Evolutionary conservation across 1,284 basidiomycete genomes (phyloP), one percentile per base, ranked within the genome.

Genomic region (Retiboletus flavoniger): DNA sequence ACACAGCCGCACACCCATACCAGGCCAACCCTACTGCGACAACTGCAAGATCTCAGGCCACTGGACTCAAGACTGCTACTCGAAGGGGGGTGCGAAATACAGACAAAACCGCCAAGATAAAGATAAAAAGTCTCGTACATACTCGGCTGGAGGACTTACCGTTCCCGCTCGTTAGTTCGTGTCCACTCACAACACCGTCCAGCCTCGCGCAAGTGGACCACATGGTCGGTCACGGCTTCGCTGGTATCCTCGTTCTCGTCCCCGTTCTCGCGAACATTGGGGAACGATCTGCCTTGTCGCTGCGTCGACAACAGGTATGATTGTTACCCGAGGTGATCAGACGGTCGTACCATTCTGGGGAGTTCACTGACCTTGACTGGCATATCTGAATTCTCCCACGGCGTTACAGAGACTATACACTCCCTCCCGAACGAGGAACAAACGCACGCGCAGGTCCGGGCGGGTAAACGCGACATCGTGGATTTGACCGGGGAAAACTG

Each of bases 401-500:
- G 52, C 11, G 17, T 40, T 21, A 35, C n/a, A 2, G 35, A 59
- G 35, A 48, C 11, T 28, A 31, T n/a, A 19, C 9, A 24, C 4
- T 51, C 19, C 7, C 39, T 55, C 16, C 14, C 21, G 17, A 41
- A 9, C 38, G n/a, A 16, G 44, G 38, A 32, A 9, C 26, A 3
- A 19, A 28, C 19, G 5, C 5, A 9, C 6, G 41, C 9, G 13
- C 19, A 14, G n/a, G 8, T 26, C 17, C n/a, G 24, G 19, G 35
- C 7, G 11, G 34, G 34, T 19, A 56, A 59, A 43, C 43, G 48
- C 24, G 26, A 24, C 7, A 16, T n/a, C n/a, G 14, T 56, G n/a
- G 10, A 50, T 21, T 28, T 60, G 46, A 56, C 41, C 8, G 17
- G 38, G 19, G 41, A 7, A 21, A 35, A 36, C 19, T 54, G 56